Base-by-base conservation (phyloP, 73 alveolate species). In the Paraurostyla sp. region DNA sequence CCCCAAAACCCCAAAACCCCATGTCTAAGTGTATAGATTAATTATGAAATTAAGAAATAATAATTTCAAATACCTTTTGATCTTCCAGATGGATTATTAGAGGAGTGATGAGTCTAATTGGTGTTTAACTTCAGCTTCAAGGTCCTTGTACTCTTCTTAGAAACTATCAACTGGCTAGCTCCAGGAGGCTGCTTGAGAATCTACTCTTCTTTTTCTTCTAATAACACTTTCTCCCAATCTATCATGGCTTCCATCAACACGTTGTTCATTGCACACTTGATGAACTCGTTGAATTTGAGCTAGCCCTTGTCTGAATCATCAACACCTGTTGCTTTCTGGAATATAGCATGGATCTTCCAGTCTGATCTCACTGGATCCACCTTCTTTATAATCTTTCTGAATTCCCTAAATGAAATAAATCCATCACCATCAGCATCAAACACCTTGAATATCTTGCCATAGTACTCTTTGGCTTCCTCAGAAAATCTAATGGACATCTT, bases 301-400 rank as follows among this genome's bases (percentile, higher is more conserved):
- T 42, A 11, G 18, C 80, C 80, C 51, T 57, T 40, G 3, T 83
- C 86, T 9, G 86, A 49, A 35, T 83, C 71, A 25, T 43, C 68
- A 0, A 43, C 75, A 0, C 75, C 68, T 4, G 85, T 46, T 18
- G 82, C 92, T 68, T 60, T 58, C 58, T 83, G 38, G 68, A 57
- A 83, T 20, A 83, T 58, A 36, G 92, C 92, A 43, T 58, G 86
- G 4, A 83, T 83, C 45, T 83, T 83, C 92, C 92, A 83, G 22
- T 83, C 65, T 16, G 92, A 73, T 49, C 92, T 83, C 22, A 23
- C 13, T 23, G 85, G 86, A 68, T 83, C 92, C n/a, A 83, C 76
- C 45, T 65, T 83, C 48, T 65, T 83, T 38, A 83, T 42, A 18
- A 83, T 43, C 54, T 48, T 60, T 36, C 71, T 65, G 41, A 83